A percentile compares a stretch with the other conserved stretches of the same genome.
These are phyloP conservation scores for Geopyxis carbonaria DNA, from an alignment of 495 filamentous ascomycete genomes.

Conservation along the genomic window DNA sequence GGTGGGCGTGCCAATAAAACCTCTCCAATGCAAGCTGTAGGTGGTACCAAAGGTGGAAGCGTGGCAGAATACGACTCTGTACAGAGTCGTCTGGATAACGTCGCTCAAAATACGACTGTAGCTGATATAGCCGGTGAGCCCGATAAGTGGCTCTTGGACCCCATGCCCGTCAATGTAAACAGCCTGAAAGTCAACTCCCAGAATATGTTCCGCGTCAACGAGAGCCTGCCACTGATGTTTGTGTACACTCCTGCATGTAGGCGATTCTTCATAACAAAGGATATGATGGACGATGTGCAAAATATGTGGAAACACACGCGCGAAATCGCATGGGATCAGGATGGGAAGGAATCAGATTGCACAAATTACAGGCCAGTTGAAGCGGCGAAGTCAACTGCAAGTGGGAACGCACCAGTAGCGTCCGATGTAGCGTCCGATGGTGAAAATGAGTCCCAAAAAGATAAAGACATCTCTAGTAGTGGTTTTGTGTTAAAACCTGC, in stretches of 20 bases:
- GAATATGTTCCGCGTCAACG: slow-evolving; percentile 15
- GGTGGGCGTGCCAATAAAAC: slow-evolving; percentile 11
- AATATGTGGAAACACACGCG: slow-evolving; percentile 9
- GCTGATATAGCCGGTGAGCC: background rate
- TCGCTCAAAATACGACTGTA: background rate
- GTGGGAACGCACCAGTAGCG: too few relatives aligned
- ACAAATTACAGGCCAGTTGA: too few relatives aligned
- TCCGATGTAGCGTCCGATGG: too few relatives aligned
- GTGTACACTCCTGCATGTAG: slow-evolving; percentile 12
- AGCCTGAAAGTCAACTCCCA: slow-evolving; percentile 9
- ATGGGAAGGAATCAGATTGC: too few relatives aligned
- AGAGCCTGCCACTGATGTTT: slow-evolving; percentile 9
- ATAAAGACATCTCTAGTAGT: too few relatives aligned
- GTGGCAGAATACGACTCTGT: slow-evolving; percentile 5
- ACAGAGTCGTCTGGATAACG: slow-evolving; percentile 1
- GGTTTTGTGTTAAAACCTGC: too few relatives aligned
- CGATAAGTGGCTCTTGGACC: slow-evolving; percentile 6
- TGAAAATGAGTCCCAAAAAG: too few relatives aligned
- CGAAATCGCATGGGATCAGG: slow-evolving; percentile 10
- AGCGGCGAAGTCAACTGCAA: too few relatives aligned
- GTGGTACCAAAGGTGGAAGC: slow-evolving; percentile 17
- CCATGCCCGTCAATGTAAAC: slow-evolving; percentile 7
- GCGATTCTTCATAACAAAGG: slow-evolving; percentile 6
- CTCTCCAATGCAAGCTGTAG: slow-evolving; percentile 14
- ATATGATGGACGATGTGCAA: slow-evolving; percentile 8